Evolutionary conservation across 2,329 filamentous ascomycete species (phyloP).

Genomic region (Bertia moriformis): DNA sequence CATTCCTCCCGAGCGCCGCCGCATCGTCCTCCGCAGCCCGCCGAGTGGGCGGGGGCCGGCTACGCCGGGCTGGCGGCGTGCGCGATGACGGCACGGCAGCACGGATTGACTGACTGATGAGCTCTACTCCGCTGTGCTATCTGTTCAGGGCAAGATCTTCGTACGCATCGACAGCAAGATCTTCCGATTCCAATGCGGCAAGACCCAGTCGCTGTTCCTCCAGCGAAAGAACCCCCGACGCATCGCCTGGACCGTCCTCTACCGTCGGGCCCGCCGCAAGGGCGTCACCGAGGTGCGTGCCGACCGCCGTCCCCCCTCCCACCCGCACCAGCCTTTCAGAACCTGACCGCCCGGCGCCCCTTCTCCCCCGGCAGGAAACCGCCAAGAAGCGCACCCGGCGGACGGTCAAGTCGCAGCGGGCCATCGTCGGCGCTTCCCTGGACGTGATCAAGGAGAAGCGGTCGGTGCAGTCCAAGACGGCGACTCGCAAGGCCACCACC

Average conservation of each 20-base stretch:
- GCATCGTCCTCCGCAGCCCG: too few relatives aligned
- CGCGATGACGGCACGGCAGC: too few relatives aligned
- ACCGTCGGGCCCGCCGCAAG: conserved; percentile 60
- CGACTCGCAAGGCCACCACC: conserved; percentile 49
- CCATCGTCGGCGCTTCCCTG: conserved; percentile 58
- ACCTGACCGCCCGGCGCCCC: not conserved
- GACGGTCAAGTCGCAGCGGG: conserved; percentile 59
- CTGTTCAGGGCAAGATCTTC: conserved; percentile 62
- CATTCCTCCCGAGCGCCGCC: too few relatives aligned
- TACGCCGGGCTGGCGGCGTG: too few relatives aligned
- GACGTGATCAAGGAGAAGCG: conserved; percentile 64
- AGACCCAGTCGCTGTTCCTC: conserved; percentile 61
- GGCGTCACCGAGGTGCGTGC: conserved; percentile 63
- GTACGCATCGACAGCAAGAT: conserved; percentile 63
- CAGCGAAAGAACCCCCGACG: conserved; percentile 65
- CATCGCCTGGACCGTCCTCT: conserved; percentile 58
- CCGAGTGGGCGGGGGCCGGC: too few relatives aligned
- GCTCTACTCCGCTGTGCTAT: too few relatives aligned
- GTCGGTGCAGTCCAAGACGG: conserved; percentile 48
- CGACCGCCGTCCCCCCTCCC: not conserved
- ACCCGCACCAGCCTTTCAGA: not conserved
- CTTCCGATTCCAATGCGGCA: conserved; percentile 65
- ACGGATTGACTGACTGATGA: too few relatives aligned
- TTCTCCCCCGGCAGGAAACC: conserved; percentile 40
- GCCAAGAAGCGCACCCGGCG: conserved; percentile 61